These are phyloP conservation scores for Fusarium pilosicola DNA, from an alignment of 2,329 filamentous ascomycete genomes.

Conservation along the genomic window DNA sequence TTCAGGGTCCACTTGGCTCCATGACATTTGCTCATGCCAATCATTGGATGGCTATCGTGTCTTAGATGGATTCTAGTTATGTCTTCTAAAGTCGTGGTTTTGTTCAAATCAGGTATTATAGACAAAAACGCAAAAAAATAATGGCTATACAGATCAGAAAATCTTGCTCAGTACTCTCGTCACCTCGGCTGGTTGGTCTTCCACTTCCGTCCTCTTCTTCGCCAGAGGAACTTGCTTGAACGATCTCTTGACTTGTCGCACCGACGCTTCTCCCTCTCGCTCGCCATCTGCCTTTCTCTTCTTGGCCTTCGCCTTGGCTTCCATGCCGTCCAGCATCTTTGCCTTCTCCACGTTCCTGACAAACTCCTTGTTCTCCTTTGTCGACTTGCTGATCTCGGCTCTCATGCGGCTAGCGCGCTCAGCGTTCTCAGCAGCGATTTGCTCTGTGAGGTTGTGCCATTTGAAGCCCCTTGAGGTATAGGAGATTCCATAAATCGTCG, in stretches of 20 bases:
- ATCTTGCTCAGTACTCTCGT: conserved; percentile 72
- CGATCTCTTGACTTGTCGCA: conserved; percentile 50
- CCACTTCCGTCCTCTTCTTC: conserved; percentile 56
- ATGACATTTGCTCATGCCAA: conserved; percentile 15
- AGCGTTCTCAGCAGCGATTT: conserved; percentile 84
- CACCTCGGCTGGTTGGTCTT: conserved; percentile 64
- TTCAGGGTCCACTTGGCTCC: conserved; percentile 32
- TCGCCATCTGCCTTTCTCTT: conserved; percentile 49
- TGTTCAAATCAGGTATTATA: conserved; percentile 18
- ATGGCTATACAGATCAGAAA: conserved; percentile 55
- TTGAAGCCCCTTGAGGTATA: conserved; percentile 88
- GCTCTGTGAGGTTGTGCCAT: conserved; percentile 79
- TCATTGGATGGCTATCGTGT: conserved; percentile 18
- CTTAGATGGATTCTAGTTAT: conserved; percentile 11
- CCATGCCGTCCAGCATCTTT: conserved; percentile 82
- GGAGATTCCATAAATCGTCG: conserved; percentile 87
- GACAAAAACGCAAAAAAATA: conserved; percentile 2
- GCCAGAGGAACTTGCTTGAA: conserved; percentile 75
- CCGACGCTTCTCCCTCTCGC: conserved; percentile 34
- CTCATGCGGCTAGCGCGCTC: conserved; percentile 79
- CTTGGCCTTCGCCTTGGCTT: conserved; percentile 62
- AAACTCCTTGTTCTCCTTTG: conserved; percentile 84
- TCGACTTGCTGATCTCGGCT: conserved; percentile 79
- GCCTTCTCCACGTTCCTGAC: conserved; percentile 80
- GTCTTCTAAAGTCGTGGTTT: conserved; percentile 5